Evolutionary conservation across 2,329 filamentous ascomycete genomes (phyloP), one percentile per base, ranked within the genome.

Genomic region (Alternaria brassicicola): DNA sequence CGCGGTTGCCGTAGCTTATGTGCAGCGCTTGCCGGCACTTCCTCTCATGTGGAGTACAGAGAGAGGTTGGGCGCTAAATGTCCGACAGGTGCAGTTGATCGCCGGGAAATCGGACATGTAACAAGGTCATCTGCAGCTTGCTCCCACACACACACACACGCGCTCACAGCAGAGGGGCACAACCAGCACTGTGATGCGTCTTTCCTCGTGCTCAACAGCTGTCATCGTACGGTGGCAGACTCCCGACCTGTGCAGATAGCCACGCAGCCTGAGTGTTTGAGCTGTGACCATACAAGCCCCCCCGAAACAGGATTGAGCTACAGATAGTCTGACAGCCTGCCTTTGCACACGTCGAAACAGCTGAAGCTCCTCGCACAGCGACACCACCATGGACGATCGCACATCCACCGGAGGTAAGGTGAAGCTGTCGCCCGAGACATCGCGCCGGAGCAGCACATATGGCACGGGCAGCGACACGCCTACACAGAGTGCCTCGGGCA

Each of bases 341-440:
- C 38, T 39, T 55, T 55, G 61, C 59, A 51, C 54, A 13, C 12
- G 19, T 23, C 36, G 36, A 39, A 59, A 49, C 63, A 49, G 25
- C 42, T 30, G 59, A 26, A 39, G 46, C 35, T 48, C 59, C 47
- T 42, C 61, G 48, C 60, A 52, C 21, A 50, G 42, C 60, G 46
- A 51, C 52, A 52, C 52, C 64, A 57, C 52, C 64, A 77, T 76
- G 75, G 68, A 69, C 19, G 73, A 76, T 54, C 63, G 61, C 31
- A 66, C 73, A 28, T 59, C 68, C 49, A 66, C 66, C 25, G 69
- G 52, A 23, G 70, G 59, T 26, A 69, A 62, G 55, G 62, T 62
- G 59, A 70, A 62, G 52, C 57, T 70, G 51, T 63, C 61, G 49
- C 64, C 65, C 42, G 65, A 62, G 23, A 59, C 61, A 28, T 71